Percentiles rank a stretch among this genome's conserved stretches.
These are phyloP conservation scores for Phytopythium cucurbitacearum DNA, from an alignment of 352 stramenopile species.

Conservation along the genomic window DNA sequence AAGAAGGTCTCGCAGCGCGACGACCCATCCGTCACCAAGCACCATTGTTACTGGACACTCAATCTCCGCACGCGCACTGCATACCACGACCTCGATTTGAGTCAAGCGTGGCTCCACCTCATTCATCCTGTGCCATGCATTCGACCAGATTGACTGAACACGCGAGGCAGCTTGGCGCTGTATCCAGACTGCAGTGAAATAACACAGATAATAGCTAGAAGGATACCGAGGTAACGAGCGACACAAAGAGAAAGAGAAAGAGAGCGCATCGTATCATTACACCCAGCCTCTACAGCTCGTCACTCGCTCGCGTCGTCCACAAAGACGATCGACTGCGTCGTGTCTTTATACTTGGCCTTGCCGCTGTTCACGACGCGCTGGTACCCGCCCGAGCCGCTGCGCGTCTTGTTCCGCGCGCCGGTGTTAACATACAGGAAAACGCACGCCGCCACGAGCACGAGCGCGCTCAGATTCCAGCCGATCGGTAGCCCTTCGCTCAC, in stretches of 20 bases:
- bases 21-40: no score
- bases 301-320: slow-evolving; percentile 64
- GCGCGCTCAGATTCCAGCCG: slow-evolving; percentile 59
- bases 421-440: slow-evolving; percentile 55
- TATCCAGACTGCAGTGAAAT: neutral
- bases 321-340: slow-evolving; percentile 61
- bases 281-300: neutral
- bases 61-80: no score
- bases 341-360: slow-evolving; percentile 36
- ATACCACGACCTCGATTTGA: neutral
- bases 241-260: no score
- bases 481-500: slow-evolving; percentile 65
- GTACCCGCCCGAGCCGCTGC: slow-evolving; percentile 7
- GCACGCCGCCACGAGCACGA: slow-evolving; percentile 45
- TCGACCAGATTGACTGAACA: no score
- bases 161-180: neutral
- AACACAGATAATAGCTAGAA: neutral
- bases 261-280: no score
- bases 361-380: slow-evolving; percentile 23
- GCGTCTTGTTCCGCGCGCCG: neutral
- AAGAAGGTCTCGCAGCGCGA: no score
- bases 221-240: neutral
- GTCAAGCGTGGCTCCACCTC: slow-evolving; percentile 2
- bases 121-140: no score
- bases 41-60: no score